Evolutionary conservation across 1,139 yeast species (phyloP), one percentile per base, ranked within the genome.

Genomic region (Saccharomycopsis crataegensis): DNA sequence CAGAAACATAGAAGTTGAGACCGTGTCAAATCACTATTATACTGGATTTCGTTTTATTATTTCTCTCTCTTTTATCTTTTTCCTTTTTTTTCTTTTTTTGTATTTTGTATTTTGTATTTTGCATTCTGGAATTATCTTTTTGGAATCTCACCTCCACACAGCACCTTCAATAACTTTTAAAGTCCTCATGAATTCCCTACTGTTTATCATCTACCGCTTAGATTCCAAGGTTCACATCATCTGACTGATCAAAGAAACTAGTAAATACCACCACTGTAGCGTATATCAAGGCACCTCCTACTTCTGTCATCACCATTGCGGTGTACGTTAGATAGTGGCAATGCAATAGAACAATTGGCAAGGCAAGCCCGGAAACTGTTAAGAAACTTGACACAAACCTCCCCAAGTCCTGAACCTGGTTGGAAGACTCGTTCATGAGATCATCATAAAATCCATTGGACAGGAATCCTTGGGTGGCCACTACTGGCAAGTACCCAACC

Each of bases 361-460:
- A 16, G 11, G 47, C 49, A 17, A 54, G 2, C 9, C 53, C 57
- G 7, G 57, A 52, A n/a, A 54, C 49, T 7, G 56, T 49, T 12
- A 54, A 17, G 36, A 54, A 52, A 34, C 53, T 46, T 14, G 53
- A 16, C 3, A 49, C 16, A 41, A 54, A 48, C 9, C 57, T 41
- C 7, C 51, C 57, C 36, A 54, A 49, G 31, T 54, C 57, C 43
- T 48, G 48, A 11, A 52, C 36, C 40, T 16, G 42, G 41, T 46
- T 43, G n/a, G 51, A 17, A n/a, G 45, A 33, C n/a, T 54, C 57
- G 38, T 52, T 52, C 55, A 54, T 52, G 5, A 54, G 32, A 42
- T 54, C 57, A 37, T 54, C 55, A 37, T 54, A 54, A 17, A 54
- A 53, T 16, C 55, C 57, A 37, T 43, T 44, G 16, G 51, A 31